Conservation (phyloP, 2,329 filamentous ascomycete species). For the Xylaria sp. region DNA sequence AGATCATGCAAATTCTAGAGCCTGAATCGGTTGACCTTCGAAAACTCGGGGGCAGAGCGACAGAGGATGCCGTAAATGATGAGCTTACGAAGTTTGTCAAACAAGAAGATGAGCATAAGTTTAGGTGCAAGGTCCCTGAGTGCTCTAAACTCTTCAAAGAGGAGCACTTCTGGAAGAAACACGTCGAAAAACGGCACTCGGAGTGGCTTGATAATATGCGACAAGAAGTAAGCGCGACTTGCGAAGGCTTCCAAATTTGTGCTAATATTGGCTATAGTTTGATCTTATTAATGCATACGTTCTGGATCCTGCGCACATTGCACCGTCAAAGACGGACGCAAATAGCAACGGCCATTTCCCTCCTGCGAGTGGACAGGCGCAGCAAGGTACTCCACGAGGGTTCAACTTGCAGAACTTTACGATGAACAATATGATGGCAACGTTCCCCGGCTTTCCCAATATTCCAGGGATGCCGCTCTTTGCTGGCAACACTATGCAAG, state of each 20-base stretch:
- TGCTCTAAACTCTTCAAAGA: constrained; percentile 98
- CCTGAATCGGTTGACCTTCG: constrained; percentile 87
- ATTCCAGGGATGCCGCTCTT: constrained; percentile 64
- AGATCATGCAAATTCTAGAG: constrained; percentile 90
- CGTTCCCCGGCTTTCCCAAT: constrained; percentile 69
- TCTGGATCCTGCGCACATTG: constrained; percentile 92
- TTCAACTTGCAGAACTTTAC: constrained; percentile 85
- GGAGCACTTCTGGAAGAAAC: constrained; percentile 96
- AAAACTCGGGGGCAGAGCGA: constrained; percentile 88
- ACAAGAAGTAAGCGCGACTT: constrained; percentile 75
- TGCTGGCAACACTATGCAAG: constrained; percentile 56
- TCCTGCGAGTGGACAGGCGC: constrained; percentile 77
- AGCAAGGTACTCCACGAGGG: constrained; percentile 86
- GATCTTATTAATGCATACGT: constrained; percentile 94
- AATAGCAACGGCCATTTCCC: constrained; percentile 98
- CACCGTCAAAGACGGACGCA: constrained; percentile 89
- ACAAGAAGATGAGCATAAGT: constrained; percentile 97
- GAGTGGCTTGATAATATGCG: constrained; percentile 87
- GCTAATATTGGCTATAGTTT: constrained; percentile 67
- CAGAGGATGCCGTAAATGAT: constrained; percentile 87
- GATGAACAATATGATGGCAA: constrained; percentile 66
- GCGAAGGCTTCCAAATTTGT: constrained; percentile 8
- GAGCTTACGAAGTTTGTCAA: constrained; percentile 90
- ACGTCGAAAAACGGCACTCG: constrained; percentile 92
- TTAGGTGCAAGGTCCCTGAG: constrained; percentile 94